Conservation (phyloP, 305 asterid genomes). For the Fraxinus greggii region DNA sequence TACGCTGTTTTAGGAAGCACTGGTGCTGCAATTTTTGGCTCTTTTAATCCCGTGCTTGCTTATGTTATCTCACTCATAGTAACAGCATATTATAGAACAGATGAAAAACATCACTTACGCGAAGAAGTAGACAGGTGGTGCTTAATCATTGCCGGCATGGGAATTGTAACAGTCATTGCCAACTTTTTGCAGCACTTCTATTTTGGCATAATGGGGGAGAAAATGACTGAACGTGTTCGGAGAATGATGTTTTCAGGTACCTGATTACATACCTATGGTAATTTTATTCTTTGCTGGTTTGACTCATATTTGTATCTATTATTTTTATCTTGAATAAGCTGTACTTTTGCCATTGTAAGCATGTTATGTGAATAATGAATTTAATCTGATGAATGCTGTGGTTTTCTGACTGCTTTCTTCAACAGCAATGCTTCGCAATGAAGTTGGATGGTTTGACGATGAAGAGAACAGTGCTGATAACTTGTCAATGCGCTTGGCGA, state of each 20-base stretch:
- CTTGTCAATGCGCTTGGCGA: slow-evolving; percentile 95
- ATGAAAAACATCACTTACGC: slow-evolving; percentile 49
- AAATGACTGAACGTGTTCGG: slow-evolving; percentile 99
- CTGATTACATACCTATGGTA: slow-evolving; percentile 12
- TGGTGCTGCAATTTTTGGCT: slow-evolving; percentile 98
- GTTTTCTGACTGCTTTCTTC: slow-evolving; percentile 20
- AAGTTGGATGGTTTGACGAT: slow-evolving; percentile 99
- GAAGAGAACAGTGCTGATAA: slow-evolving; percentile 99
- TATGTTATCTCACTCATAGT: slow-evolving; percentile 86
- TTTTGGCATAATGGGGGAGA: slow-evolving; percentile 99
- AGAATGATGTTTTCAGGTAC: slow-evolving; percentile 99
- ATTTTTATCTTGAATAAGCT: slow-evolving; percentile 1
- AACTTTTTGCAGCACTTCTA: slow-evolving; percentile 98
- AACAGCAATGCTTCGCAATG: slow-evolving; percentile 99
- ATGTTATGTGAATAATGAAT: slow-evolving; percentile 2
- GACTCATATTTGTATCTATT: neutral
- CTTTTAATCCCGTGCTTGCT: slow-evolving; percentile 93
- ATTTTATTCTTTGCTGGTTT: slow-evolving; percentile 10
- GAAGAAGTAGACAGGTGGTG: slow-evolving; percentile 88
- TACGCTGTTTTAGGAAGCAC: slow-evolving; percentile 97
- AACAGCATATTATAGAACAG: slow-evolving; percentile 70
- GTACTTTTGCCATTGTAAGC: neutral
- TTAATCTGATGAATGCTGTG: slow-evolving; percentile 5
- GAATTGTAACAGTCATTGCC: slow-evolving; percentile 89
- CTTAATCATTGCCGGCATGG: slow-evolving; percentile 94